These are phyloP conservation scores for Spencermartinsiella europaea DNA, from an alignment of 805 yeast species.

Conservation along the genomic window DNA sequence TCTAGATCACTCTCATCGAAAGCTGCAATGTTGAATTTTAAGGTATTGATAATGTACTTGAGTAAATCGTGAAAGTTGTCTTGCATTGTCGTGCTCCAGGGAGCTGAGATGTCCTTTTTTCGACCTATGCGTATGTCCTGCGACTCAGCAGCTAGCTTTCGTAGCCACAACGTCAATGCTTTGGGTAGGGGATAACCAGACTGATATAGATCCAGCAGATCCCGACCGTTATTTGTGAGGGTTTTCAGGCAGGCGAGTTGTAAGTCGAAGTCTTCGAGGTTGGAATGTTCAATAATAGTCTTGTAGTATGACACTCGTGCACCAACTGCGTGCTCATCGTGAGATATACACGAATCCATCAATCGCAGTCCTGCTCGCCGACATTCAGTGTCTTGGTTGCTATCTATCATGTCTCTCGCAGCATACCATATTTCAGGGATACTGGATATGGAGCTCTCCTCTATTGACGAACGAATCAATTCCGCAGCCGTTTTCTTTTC, in stretches of 20 bases:
- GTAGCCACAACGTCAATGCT: slow-evolving; percentile 36
- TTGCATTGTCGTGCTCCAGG: slow-evolving; percentile 29
- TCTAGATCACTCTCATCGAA: slow-evolving; percentile 39
- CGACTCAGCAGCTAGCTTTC: slow-evolving; percentile 27
- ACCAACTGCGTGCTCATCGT: slow-evolving; percentile 46
- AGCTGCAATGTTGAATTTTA: slow-evolving; percentile 44
- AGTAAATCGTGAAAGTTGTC: slow-evolving; percentile 31
- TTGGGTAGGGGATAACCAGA: slow-evolving; percentile 40
- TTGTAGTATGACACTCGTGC: slow-evolving; percentile 53
- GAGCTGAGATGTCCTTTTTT: slow-evolving; percentile 23
- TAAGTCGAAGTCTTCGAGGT: slow-evolving; percentile 48
- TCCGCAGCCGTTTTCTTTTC: slow-evolving; percentile 44
- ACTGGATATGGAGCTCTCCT: slow-evolving; percentile 49
- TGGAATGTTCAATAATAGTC: slow-evolving; percentile 47
- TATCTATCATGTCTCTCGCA: slow-evolving; percentile 48
- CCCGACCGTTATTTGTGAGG: slow-evolving; percentile 49
- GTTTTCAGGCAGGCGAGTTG: slow-evolving; percentile 44
- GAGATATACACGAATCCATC: slow-evolving; percentile 49
- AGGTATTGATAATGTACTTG: slow-evolving; percentile 39
- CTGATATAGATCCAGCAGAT: slow-evolving; percentile 47
- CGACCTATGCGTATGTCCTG: slow-evolving; percentile 29
- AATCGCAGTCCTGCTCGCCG: slow-evolving; percentile 50
- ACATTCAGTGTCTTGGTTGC: slow-evolving; percentile 30
- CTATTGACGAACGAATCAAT: slow-evolving; percentile 45
- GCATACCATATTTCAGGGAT: slow-evolving; percentile 75